phyloP scores from a whole-genome alignment of 2,329 filamentous ascomycete genomes.

The Alternaria tenuissima region DNA sequence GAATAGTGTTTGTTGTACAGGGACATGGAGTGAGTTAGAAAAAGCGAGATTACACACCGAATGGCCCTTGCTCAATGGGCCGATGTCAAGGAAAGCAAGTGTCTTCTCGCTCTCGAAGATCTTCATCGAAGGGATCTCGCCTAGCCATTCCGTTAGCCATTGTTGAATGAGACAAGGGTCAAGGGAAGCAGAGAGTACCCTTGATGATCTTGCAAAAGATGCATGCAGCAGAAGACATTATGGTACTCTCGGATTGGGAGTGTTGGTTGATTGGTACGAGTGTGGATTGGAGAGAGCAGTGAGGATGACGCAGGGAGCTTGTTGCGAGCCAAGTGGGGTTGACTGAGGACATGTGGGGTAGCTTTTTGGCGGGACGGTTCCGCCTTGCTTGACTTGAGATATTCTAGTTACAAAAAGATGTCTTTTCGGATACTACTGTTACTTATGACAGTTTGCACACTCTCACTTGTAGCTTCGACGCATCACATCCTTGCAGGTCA shows the following conservation, averaged over 20 bases:
- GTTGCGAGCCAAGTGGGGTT: slow-evolving; percentile 20
- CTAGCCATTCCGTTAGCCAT: slow-evolving; percentile 56
- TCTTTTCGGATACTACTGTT: neutral
- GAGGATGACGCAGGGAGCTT: slow-evolving; percentile 21
- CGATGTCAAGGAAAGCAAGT: slow-evolving; percentile 95
- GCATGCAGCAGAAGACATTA: slow-evolving; percentile 74
- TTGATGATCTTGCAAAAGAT: slow-evolving; percentile 99
- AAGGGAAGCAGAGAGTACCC: slow-evolving; percentile 61
- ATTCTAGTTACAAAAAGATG: neutral
- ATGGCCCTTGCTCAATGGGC: slow-evolving; percentile 86
- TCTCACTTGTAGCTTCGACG: neutral
- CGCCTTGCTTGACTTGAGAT: slow-evolving; percentile 2
- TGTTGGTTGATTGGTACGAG: slow-evolving; percentile 30
- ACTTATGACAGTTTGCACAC: too few relatives aligned
- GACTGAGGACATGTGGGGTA: slow-evolving; percentile 32
- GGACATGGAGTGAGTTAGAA: neutral
- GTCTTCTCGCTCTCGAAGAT: slow-evolving; percentile 94
- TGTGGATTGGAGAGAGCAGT: slow-evolving; percentile 20
- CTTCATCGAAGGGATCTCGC: slow-evolving; percentile 96
- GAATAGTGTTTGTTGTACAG: neutral
- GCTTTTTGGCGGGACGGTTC: slow-evolving; percentile 10
- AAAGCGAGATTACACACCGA: slow-evolving; percentile 66
- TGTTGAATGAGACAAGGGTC: neutral
- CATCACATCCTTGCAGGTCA: slow-evolving; percentile 7
- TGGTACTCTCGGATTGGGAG: slow-evolving; percentile 34